Evolutionary conservation across 306 rosid genomes (phyloP), one percentile per base, ranked within the genome.

Genomic region (Canavalia gladiata): DNA sequence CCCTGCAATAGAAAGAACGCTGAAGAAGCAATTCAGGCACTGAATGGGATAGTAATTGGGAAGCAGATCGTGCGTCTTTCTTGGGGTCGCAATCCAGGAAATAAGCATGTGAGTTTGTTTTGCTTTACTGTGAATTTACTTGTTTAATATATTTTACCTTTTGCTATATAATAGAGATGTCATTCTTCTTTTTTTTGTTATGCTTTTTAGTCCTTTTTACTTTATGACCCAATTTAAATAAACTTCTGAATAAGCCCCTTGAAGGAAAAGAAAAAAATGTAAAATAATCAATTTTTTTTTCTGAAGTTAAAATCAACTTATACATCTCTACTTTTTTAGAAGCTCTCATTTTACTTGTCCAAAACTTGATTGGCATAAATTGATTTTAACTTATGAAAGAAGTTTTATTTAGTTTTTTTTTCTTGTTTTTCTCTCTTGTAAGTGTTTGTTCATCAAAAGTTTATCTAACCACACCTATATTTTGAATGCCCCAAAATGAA

Each of bases 41-140:
- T 95, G 88, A 95, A 90, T 81, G 99, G 97, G 69, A 89, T 94
- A 1, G 86, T 91, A 50, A 93, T 95, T 59, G 99, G 99, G 72
- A 95, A 93, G 88, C 99, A 95, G 87, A 90, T 94, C 12, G 96
- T 95, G 81, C 98, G 99, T 52, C 99, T 95, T 79, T 93, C 99
- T 45, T 95, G 99, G 99, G 99, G 99, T 62, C 98, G 99, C 83
- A 95, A 92, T 65, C 97, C 97, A 37, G 98, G 93, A 58, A 88
- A 91, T 86, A 95, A 92, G 88, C 99, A 95, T 90, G 99, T 95
- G 86, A 81, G 87, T 65, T 73, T 58, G 30, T 62, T 46, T 56
- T 33, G 56, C 84, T 64, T 46, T 41, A 37, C 57, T 69, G 28
- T 60, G 4, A 46, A 7, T 1, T 72, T 76, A 5, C 63, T 47